Evolutionary conservation across 1,284 basidiomycete genomes (phyloP), one percentile per base, ranked within the genome.

Genomic region (Limonomyces culmigenus): DNA sequence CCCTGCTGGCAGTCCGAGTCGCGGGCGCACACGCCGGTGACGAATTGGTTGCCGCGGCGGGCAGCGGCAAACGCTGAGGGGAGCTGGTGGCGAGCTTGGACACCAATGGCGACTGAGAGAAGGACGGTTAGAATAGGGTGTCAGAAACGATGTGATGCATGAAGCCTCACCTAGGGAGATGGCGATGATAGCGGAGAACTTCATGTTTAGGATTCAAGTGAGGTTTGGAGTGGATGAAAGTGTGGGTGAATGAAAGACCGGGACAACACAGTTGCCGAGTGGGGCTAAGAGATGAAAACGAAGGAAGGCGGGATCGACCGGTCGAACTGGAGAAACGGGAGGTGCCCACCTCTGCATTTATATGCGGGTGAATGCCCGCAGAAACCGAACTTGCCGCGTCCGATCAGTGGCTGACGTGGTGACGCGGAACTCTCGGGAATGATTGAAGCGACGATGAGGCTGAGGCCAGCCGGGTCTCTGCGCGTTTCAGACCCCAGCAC

Each of bases 1-100:
- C 33, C 33, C 33, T 17, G 19, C 11, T 17, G 16, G 33, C 33
- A 34, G 33, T 34, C 33, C 11, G 14, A 17, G 33, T 34, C 33
- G 17, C 5, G 10, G 11, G 33, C 10, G 33, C 33, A 34, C 13
- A 18, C 8, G 16, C 33, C 33, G 18, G 33, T 34, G 33, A 34
- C 19, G 20, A 34, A 34, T 18, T 34, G 33, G 33, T 17, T 34
- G 33, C 33, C 33, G 33, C 16, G 33, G 15, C 31, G 31, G 10
- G n/a, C 31, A 18, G 15, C 10, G 17, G 31, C 8, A 15, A 10
- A 14, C 10, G 10, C 10, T 15, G 31, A 18, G 31, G 31, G 13
- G 15, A 27, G 25, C 25, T 27, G 10, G n/a, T 27, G 25, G n/a
- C 25, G 25, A 27, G 31, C 31, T 18, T 32, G n/a, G 31, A 32